Evolutionary conservation across 179 eudicot species (phyloP).

Genomic region (Heliamphora pulchella): DNA sequence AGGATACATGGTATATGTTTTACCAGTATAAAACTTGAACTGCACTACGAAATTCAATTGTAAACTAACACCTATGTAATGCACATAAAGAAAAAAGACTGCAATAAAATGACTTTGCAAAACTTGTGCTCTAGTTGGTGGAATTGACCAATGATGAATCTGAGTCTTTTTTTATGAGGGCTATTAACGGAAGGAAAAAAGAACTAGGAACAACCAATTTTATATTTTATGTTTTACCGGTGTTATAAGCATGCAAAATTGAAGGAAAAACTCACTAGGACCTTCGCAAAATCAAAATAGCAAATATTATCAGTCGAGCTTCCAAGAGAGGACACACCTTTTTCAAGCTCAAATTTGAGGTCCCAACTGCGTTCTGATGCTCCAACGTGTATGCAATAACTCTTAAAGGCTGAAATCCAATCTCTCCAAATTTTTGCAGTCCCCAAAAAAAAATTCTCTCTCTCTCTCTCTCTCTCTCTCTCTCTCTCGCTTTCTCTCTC

Average conservation of each 20-base stretch:
- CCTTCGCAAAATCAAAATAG: neutral
- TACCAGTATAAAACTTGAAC: neutral
- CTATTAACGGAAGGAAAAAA: too few species aligned
- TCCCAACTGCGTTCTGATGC: constrained; percentile 9
- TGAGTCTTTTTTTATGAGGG: too few species aligned
- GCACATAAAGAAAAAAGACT: neutral
- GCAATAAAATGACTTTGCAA: neutral
- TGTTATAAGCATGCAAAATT: neutral
- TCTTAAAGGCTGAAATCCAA: constrained; percentile 9
- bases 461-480: too few species aligned
- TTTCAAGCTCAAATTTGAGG: neutral
- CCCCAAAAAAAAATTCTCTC: neutral
- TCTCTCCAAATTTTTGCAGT: constrained; percentile 5
- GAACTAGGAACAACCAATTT: neutral
- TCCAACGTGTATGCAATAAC: neutral
- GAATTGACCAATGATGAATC: too few species aligned
- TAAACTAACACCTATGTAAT: neutral
- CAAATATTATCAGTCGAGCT: neutral
- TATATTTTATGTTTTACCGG: neutral
- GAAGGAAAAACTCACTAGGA: neutral
- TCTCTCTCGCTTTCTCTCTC: too few species aligned
- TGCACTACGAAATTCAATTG: neutral
- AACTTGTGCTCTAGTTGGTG: neutral
- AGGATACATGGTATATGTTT: neutral
- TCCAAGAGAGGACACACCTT: constrained; percentile 2